phyloP scores from a whole-genome alignment of 768 basidiomycete genomes.

The Rhodotorula graminis region DNA sequence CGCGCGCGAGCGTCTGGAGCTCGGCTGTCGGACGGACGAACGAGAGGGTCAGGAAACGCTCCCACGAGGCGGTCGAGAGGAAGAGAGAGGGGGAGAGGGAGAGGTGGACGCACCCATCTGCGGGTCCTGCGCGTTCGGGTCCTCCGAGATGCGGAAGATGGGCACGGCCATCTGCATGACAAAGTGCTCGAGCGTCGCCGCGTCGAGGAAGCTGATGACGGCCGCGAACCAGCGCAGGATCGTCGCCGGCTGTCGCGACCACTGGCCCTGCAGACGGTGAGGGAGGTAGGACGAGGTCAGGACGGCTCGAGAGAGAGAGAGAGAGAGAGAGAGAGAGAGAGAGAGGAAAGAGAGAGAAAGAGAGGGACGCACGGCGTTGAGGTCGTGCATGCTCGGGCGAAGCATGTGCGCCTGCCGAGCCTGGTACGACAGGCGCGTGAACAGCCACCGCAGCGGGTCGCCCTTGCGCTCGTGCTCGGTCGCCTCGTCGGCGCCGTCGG shows the following conservation, averaged over 20 bases:
- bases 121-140: constrained; percentile 71
- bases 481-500: constrained; percentile 44
- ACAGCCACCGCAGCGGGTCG: constrained; percentile 80
- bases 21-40: constrained; percentile 57
- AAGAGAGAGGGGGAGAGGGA: not conserved
- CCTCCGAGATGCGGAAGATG: constrained; percentile 77
- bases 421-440: constrained; percentile 83
- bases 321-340: not conserved
- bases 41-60: not conserved
- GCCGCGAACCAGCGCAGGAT: constrained; percentile 91
- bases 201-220: constrained; percentile 69
- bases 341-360: not conserved
- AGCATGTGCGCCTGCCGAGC: constrained; percentile 39
- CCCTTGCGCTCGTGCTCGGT: constrained; percentile 37
- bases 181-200: constrained; percentile 59
- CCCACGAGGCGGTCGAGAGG: not conserved
- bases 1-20: constrained; percentile 69
- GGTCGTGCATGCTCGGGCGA: constrained; percentile 39
- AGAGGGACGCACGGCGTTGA: constrained; percentile 28
- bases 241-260: constrained; percentile 74
- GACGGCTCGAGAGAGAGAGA: no score
- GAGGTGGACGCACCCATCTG: constrained; percentile 63
- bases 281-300: not conserved
- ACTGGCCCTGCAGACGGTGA: constrained; percentile 58
- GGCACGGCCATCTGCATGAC: constrained; percentile 81